Evolutionary conservation across 768 basidiomycete species (phyloP).

Genomic region (Tulasnella sp.): DNA sequence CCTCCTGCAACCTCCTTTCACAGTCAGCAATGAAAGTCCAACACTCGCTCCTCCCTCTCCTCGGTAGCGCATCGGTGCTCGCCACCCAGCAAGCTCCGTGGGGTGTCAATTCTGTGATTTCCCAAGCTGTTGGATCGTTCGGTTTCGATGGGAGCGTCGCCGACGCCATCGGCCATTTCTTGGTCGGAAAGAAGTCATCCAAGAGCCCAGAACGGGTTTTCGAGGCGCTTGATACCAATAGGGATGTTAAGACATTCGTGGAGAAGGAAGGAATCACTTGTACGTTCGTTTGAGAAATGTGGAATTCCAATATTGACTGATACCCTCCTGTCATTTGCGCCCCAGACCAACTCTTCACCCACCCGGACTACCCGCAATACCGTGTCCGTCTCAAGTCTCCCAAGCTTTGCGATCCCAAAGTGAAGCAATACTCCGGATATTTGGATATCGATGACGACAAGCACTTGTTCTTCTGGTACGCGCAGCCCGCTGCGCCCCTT

Average conservation of each 20-base stretch:
- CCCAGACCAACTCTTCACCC: constrained; percentile 66
- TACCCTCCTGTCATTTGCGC: not conserved
- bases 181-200: constrained; percentile 39
- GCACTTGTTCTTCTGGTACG: constrained; percentile 87
- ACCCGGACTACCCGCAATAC: constrained; percentile 56
- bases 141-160: constrained; percentile 30
- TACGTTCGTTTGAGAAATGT: constrained; percentile 47
- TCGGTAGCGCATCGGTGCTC: constrained; percentile 11
- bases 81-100: constrained; percentile 24
- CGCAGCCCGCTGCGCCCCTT: constrained; percentile 37
- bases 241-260: constrained; percentile 66
- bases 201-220: constrained; percentile 58
- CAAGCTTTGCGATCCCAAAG: constrained; percentile 74
- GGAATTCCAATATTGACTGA: not conserved
- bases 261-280: constrained; percentile 73
- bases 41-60: constrained; percentile 23
- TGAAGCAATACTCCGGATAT: constrained; percentile 82
- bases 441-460: constrained; percentile 78
- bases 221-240: constrained; percentile 43
- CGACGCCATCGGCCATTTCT: constrained; percentile 23
- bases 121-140: constrained; percentile 26
- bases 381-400: constrained; percentile 61
- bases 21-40: constrained; percentile 32
- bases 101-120: constrained; percentile 7
- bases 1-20: not conserved